phyloP scores from a whole-genome alignment of 2,329 filamentous ascomycete genomes.

The Ceratocystis eucalypticola region DNA sequence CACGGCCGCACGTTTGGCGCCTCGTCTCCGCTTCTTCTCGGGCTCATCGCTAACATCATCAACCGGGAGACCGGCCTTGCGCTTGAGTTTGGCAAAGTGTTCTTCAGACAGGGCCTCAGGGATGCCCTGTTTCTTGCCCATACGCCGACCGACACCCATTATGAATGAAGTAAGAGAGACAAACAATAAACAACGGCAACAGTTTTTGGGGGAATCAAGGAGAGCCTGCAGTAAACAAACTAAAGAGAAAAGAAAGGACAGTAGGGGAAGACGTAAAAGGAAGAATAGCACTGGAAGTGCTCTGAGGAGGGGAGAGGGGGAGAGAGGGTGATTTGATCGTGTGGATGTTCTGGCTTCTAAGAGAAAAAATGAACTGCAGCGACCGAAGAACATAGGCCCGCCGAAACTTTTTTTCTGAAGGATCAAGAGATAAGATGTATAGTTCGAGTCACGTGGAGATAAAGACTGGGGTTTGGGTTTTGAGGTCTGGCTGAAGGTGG shows the following conservation, averaged over 20 bases:
- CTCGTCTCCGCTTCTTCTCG: slow-evolving; percentile 48
- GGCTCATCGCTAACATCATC: slow-evolving; percentile 40
- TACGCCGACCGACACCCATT: slow-evolving; percentile 83
- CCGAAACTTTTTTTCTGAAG: slow-evolving; percentile 28
- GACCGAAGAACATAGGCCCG: slow-evolving; percentile 24
- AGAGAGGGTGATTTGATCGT: neutral
- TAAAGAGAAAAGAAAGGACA: neutral
- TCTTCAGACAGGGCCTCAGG: slow-evolving; percentile 72
- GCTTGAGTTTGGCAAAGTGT: slow-evolving; percentile 65
- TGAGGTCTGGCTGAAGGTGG: neutral
- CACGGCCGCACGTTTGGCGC: slow-evolving; percentile 27
- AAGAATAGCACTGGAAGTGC: neutral
- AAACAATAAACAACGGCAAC: neutral
- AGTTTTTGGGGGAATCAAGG: neutral
- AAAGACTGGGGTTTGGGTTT: neutral
- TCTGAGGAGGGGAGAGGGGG: neutral
- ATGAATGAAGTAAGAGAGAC: slow-evolving; percentile 26
- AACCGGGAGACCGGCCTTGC: slow-evolving; percentile 63
- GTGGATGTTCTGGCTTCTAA: slow-evolving; percentile 1
- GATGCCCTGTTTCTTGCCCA: slow-evolving; percentile 89
- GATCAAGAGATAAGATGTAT: slow-evolving; percentile 16
- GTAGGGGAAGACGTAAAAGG: too few species aligned
- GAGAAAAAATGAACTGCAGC: neutral
- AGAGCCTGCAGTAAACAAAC: slow-evolving; percentile 1
- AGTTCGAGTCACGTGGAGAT: slow-evolving; percentile 11